A percentile compares a stretch with the other conserved stretches of the same genome.
phyloP scores from a whole-genome alignment of 2,329 filamentous ascomycete genomes.

The Fusarium papillatum region DNA sequence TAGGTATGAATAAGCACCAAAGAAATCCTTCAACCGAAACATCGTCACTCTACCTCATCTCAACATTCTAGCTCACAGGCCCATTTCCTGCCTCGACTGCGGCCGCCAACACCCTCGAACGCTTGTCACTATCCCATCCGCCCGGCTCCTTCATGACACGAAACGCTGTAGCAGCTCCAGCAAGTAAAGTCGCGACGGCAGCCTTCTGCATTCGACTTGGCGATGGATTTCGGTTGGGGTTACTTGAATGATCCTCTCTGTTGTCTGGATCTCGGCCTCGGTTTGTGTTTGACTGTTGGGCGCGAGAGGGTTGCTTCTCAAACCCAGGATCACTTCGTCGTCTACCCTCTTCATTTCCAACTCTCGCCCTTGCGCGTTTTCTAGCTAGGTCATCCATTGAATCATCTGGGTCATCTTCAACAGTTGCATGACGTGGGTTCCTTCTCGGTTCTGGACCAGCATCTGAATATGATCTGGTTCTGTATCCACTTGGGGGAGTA shows the following conservation, averaged over 20 bases:
- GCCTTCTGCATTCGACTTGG: background rate
- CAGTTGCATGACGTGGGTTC: background rate
- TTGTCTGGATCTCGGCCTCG: background rate
- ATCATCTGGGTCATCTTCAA: background rate
- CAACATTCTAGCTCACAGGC: background rate
- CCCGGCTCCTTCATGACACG: background rate
- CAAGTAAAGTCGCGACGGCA: background rate
- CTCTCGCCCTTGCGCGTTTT: background rate
- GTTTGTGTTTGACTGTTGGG: background rate
- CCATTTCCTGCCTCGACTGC: background rate
- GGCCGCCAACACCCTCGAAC: background rate
- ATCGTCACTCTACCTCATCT: background rate
- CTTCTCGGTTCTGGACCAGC: background rate
- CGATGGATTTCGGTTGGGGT: background rate
- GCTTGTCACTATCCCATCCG: background rate
- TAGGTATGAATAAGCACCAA: background rate
- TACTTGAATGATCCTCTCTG: background rate
- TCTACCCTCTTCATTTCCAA: background rate
- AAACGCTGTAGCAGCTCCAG: background rate
- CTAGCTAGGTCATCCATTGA: background rate
- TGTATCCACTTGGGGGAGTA: background rate
- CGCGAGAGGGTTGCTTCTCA: background rate
- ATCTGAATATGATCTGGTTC: background rate
- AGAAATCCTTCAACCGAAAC: background rate
- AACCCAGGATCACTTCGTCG: background rate